Evolutionary conservation across 495 filamentous ascomycete species (phyloP).

Genomic region (Pyronema domesticum): DNA sequence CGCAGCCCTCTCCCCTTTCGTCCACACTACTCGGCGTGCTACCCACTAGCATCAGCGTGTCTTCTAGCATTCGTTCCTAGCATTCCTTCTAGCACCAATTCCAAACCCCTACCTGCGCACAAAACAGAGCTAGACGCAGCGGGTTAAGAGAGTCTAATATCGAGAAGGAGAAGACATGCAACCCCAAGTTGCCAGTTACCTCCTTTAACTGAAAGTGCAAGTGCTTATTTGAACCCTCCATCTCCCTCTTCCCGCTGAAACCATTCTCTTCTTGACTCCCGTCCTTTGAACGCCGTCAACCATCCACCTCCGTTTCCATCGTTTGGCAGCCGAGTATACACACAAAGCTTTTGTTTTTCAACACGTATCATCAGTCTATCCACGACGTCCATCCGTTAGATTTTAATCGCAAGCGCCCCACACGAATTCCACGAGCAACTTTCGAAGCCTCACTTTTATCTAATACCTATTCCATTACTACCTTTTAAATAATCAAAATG

Average conservation of each 20-base stretch:
- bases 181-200: neutral
- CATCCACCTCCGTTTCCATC: neutral
- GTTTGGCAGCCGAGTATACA: neutral
- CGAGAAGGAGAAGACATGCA: no score
- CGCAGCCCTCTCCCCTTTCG: no score
- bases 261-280: neutral
- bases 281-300: neutral
- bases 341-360: neutral
- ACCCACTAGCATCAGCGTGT: neutral
- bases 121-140: no score
- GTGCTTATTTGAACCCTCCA: neutral
- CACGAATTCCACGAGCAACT: neutral
- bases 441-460: neutral
- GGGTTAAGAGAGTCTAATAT: no score
- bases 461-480: neutral
- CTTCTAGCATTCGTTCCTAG: neutral
- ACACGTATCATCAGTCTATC: neutral
- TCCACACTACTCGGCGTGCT: no score
- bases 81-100: neutral
- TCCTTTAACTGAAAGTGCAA: neutral
- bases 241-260: neutral
- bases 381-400: neutral
- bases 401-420: neutral
- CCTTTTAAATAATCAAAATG: neutral
- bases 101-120: neutral